A percentile compares a stretch with the other conserved stretches of the same genome.
These are phyloP conservation scores for Triticum dicoccoides DNA, from an alignment of 176 grass and related monocot species.

Conservation along the genomic window DNA sequence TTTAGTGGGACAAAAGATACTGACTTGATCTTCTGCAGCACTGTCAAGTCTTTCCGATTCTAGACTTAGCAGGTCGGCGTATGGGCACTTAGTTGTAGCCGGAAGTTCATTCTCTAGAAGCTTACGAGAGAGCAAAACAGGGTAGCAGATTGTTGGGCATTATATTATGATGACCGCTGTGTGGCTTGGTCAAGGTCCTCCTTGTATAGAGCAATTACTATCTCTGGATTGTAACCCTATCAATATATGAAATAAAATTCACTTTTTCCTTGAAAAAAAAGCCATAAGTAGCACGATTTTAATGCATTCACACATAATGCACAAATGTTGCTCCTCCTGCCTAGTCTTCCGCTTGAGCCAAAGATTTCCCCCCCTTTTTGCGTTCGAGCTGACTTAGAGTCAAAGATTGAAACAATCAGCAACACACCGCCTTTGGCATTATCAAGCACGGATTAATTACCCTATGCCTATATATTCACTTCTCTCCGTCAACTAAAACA, in stretches of 20 bases:
- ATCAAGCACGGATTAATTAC: not conserved
- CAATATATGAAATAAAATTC: too few species aligned
- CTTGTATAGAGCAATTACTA: too few species aligned
- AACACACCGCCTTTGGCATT: not conserved
- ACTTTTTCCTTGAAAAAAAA: too few species aligned
- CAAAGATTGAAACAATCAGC: not conserved
- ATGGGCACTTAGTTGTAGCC: too few species aligned
- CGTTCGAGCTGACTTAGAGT: not conserved
- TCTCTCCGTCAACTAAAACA: not conserved
- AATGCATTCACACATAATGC: not conserved
- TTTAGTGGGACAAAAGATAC: not conserved
- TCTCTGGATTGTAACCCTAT: too few species aligned
- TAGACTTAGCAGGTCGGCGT: too few species aligned
- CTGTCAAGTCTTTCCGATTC: too few species aligned
- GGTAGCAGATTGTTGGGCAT: too few species aligned
- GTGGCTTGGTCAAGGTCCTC: too few species aligned
- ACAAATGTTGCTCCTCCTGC: not conserved
- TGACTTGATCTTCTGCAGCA: not conserved
- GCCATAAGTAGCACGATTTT: constrained; percentile 1
- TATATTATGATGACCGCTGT: too few species aligned
- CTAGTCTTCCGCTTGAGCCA: not conserved
- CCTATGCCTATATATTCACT: constrained; percentile 7
- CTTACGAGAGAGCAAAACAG: too few species aligned
- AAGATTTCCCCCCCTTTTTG: not conserved
- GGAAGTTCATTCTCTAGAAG: too few species aligned